A percentile compares a stretch with the other conserved stretches of the same genome.
phyloP scores from a whole-genome alignment of 2,329 filamentous ascomycete species.

The Hypoxylon sp. region DNA sequence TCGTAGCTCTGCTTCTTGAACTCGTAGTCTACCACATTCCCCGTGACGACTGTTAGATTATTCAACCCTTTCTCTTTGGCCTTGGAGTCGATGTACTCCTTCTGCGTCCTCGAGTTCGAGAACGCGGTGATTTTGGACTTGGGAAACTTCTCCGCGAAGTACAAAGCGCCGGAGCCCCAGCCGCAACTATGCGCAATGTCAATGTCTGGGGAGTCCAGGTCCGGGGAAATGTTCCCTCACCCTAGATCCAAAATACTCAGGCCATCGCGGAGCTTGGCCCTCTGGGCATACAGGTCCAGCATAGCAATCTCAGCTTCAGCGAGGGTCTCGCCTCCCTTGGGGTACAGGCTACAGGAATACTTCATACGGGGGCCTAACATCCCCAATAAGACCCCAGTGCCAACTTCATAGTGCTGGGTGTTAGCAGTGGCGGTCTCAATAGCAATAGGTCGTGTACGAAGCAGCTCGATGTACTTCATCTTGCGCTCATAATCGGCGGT shows the following conservation, averaged over 20 bases:
- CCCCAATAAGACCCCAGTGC: constrained; percentile 71
- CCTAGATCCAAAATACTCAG: constrained; percentile 74
- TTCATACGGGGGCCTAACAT: constrained; percentile 79
- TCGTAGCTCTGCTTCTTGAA: constrained; percentile 72
- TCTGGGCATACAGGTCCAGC: constrained; percentile 72
- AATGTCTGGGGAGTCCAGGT: constrained; percentile 1
- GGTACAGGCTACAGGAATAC: constrained; percentile 77
- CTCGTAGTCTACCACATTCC: constrained; percentile 75
- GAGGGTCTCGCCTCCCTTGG: constrained; percentile 71
- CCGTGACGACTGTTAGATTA: constrained; percentile 75
- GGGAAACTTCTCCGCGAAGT: constrained; percentile 74
- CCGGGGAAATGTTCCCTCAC: constrained; percentile 53
- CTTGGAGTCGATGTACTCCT: constrained; percentile 73
- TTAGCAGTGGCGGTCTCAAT: constrained; percentile 75
- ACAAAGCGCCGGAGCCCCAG: constrained; percentile 76
- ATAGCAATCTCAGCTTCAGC: constrained; percentile 76
- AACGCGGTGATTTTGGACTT: constrained; percentile 74
- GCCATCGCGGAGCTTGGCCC: constrained; percentile 70
- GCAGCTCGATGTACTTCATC: constrained; percentile 71
- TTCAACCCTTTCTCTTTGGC: constrained; percentile 67
- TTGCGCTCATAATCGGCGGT: constrained; percentile 68
- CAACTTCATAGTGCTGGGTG: constrained; percentile 79
- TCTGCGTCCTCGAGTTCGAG: constrained; percentile 78
- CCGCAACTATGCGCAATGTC: constrained; percentile 66
- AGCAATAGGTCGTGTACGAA: constrained; percentile 75